These are phyloP conservation scores for Heliamphora exappendiculata DNA, from an alignment of 148 eudicot genomes.

Conservation along the genomic window DNA sequence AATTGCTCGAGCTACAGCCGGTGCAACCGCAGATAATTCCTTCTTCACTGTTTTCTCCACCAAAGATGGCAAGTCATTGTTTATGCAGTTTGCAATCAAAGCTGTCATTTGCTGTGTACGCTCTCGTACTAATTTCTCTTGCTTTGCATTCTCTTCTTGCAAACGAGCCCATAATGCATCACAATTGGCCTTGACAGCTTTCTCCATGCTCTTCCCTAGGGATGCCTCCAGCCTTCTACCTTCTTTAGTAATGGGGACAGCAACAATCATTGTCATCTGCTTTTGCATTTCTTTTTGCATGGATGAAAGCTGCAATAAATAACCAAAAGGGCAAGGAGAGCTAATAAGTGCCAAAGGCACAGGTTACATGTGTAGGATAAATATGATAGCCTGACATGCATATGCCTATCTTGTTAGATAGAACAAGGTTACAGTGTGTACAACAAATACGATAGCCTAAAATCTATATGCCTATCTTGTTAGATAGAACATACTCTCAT, in stretches of 20 bases:
- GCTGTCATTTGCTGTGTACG: slow-evolving; percentile 57
- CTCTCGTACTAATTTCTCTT: slow-evolving; percentile 63
- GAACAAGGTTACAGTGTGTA: neutral
- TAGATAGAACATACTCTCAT: neutral
- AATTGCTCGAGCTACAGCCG: slow-evolving; percentile 67
- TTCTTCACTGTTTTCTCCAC: slow-evolving; percentile 76
- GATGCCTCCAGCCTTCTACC: slow-evolving; percentile 72
- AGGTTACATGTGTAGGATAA: neutral
- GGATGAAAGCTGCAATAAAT: slow-evolving; percentile 43
- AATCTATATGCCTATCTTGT: neutral
- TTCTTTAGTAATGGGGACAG: slow-evolving; percentile 68
- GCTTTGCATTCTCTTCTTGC: slow-evolving; percentile 67
- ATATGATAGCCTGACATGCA: neutral
- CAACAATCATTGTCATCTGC: slow-evolving; percentile 45
- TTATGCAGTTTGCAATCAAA: slow-evolving; percentile 42
- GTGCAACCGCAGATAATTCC: slow-evolving; percentile 59
- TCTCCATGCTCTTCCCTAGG: slow-evolving; percentile 67
- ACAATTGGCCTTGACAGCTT: slow-evolving; percentile 59
- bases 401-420: neutral
- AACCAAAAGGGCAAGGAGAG: neutral
- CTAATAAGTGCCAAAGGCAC: neutral
- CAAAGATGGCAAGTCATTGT: slow-evolving; percentile 54
- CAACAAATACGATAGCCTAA: neutral
- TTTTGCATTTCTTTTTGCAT: slow-evolving; percentile 73
- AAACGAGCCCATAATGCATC: slow-evolving; percentile 89